A percentile compares a stretch with the other conserved stretches of the same genome.
Conservation (phyloP, 2,329 filamentous ascomycete species). For the Ramularia endophylla region DNA sequence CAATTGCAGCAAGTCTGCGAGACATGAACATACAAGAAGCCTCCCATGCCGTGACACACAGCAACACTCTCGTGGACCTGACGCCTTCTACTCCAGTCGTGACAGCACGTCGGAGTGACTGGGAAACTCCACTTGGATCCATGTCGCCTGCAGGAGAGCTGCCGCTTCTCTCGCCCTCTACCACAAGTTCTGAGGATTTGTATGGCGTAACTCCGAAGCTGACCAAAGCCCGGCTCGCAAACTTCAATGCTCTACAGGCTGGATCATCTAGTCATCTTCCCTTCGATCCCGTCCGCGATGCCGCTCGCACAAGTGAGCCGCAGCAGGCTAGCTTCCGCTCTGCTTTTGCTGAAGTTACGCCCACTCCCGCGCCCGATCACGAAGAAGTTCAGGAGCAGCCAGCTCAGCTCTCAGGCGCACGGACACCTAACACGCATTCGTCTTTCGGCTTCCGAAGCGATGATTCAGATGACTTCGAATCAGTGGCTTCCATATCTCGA, state of each 20-base stretch:
- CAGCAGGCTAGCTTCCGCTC: constrained; percentile 28
- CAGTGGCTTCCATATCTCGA: constrained; percentile 21
- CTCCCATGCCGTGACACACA: constrained; percentile 16
- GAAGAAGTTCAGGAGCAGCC: constrained; percentile 2
- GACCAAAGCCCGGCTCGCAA: constrained; percentile 27
- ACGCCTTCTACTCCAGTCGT: constrained; percentile 19
- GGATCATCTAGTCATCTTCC: constrained; percentile 7
- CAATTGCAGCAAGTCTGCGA: constrained; percentile 31
- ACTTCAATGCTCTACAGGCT: constrained; percentile 13
- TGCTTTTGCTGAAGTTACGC: constrained; percentile 20
- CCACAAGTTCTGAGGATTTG: constrained; percentile 24
- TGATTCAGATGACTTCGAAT: constrained; percentile 24
- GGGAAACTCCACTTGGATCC: constrained; percentile 19
- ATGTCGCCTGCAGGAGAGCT: constrained; percentile 10
- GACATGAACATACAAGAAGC: constrained; percentile 25
- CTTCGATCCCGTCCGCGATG: constrained; percentile 30
- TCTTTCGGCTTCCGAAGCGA: constrained; percentile 25
- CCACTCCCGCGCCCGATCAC: constrained; percentile 11
- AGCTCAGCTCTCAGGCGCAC: constrained; percentile 17
- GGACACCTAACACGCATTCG: constrained; percentile 20
- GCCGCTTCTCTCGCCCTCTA: constrained; percentile 7
- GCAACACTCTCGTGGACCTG: constrained; percentile 24
- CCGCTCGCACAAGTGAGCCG: constrained; percentile 15
- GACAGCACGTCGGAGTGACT: constrained; percentile 12
- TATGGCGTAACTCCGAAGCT: constrained; percentile 30